Conservation (phyloP, 148 eudicot genomes). For the Rhododendron simsii region DNA sequence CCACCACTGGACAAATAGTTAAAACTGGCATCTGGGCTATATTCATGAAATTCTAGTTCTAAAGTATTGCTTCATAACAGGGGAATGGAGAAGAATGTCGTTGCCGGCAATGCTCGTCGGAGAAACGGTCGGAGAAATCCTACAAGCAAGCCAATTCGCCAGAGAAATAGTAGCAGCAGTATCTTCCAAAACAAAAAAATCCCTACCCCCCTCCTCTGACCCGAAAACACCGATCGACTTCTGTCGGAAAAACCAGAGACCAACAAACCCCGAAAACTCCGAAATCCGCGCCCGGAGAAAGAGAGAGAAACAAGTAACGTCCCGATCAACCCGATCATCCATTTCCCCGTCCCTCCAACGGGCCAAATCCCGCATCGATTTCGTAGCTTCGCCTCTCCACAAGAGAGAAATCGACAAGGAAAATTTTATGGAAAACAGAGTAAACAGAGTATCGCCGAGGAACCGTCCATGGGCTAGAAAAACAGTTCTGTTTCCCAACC, state of each 20-base stretch:
- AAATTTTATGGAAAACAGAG: conserved; percentile 51
- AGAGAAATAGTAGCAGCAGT: conserved; percentile 43
- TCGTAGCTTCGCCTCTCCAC: conserved; percentile 36
- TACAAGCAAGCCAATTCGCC: conserved; percentile 65
- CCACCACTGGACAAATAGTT: too few species aligned
- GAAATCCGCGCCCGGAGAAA: conserved; percentile 59
- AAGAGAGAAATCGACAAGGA: conserved; percentile 37
- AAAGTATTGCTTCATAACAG: conserved; percentile 19
- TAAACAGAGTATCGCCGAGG: conserved; percentile 86
- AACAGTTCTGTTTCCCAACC: conserved; percentile 85
- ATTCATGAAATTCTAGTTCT: background rate
- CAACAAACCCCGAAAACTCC: conserved; percentile 29
- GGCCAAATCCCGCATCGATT: conserved; percentile 72
- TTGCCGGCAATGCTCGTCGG: conserved; percentile 81
- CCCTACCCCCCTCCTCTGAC: conserved; percentile 28
- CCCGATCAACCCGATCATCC: conserved; percentile 33
- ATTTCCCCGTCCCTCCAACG: conserved; percentile 37
- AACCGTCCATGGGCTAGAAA: conserved; percentile 87
- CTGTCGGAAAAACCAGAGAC: conserved; percentile 30
- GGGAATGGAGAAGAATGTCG: conserved; percentile 89
- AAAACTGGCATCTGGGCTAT: too few species aligned
- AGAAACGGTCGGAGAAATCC: conserved; percentile 81
- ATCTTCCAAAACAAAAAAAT: conserved; percentile 12
- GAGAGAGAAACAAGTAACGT: conserved; percentile 57
- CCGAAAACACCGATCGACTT: conserved; percentile 70